Evolutionary conservation across 83 land plant genomes (phyloP), one percentile per base, ranked within the genome.

Genomic region (Diphasiastrum complanatum): DNA sequence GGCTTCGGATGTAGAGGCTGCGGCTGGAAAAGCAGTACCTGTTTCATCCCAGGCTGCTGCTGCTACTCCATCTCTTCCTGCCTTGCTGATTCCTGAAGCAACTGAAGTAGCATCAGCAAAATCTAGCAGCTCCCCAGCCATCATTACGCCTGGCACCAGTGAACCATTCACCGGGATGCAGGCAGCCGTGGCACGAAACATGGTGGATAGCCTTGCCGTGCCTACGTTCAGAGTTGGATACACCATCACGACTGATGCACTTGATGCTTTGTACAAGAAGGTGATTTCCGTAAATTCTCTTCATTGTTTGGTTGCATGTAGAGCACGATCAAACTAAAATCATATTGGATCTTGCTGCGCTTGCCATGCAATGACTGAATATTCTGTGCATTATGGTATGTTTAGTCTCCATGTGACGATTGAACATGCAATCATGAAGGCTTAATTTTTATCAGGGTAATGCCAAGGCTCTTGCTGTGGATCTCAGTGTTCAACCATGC

Each of bases 141-240:
- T 32, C 35, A 26, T 81, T 51, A 78, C 75, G 33, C 49, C 84
- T 47, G 96, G 91, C 18, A 68, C 68, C 2, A 52, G 60, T 12
- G 86, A 81, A 37, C 87, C 96, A 1, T 92, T 92, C 54, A 85
- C 91, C 10, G 63, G 87, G 31, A 88, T 92, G 98, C 98, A 92
- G 71, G 75, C 61, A 1, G 91, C 91, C 1, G 88, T 92, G 3
- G 67, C 82, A 30, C 70, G 82, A 58, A 92, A 92, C 56, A 88
- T 92, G 98, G 70, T 83, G 19, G 95, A 92, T 51, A 92, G 98
- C 41, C 59, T 88, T 14, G 28, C 79, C 4, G 91, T 92, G 36
- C 98, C 98, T 0, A 78, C 88, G 0, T 92, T 92, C 71, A 75
- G 91, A 38, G 98, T 92, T 38, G 98, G 98, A 6, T 92, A 92